Conservation (phyloP, 306 rosid species). For the Quillaja saponaria region DNA sequence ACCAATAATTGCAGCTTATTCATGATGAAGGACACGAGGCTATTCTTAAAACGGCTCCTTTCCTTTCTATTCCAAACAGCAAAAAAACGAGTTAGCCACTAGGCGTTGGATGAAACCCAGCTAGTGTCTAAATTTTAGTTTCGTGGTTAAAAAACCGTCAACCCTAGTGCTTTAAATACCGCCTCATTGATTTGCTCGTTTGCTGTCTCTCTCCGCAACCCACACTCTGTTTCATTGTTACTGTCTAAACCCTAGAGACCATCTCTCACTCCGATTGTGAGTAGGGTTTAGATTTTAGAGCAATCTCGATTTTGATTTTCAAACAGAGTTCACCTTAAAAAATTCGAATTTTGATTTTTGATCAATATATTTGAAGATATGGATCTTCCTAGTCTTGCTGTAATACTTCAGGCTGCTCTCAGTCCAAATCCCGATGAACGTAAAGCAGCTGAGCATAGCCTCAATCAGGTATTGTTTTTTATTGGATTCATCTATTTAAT, state of each 20-base stretch:
- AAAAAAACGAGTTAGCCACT: too few species aligned
- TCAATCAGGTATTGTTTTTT: conserved; percentile 65
- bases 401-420: conserved; percentile 85
- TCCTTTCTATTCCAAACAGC: too few species aligned
- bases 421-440: conserved; percentile 90
- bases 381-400: conserved; percentile 81
- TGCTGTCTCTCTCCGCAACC: conserved; percentile 17
- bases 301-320: conserved; percentile 10
- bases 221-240: conserved; percentile 33
- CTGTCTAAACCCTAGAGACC: conserved; percentile 50
- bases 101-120: too few species aligned
- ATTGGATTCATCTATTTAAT: background rate
- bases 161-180: conserved; percentile 79
- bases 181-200: conserved; percentile 10
- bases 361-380: conserved; percentile 23
- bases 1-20: too few species aligned
- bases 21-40: too few species aligned
- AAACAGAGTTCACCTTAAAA: background rate
- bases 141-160: conserved; percentile 46
- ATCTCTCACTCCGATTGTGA: background rate
- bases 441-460: conserved; percentile 87
- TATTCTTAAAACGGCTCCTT: too few species aligned
- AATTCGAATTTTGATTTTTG: conserved; percentile 23
- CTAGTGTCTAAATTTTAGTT: too few species aligned
- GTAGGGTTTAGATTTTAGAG: conserved; percentile 48